Base-by-base conservation (phyloP, 805 yeast species). In the Citeromyces matritensis region DNA sequence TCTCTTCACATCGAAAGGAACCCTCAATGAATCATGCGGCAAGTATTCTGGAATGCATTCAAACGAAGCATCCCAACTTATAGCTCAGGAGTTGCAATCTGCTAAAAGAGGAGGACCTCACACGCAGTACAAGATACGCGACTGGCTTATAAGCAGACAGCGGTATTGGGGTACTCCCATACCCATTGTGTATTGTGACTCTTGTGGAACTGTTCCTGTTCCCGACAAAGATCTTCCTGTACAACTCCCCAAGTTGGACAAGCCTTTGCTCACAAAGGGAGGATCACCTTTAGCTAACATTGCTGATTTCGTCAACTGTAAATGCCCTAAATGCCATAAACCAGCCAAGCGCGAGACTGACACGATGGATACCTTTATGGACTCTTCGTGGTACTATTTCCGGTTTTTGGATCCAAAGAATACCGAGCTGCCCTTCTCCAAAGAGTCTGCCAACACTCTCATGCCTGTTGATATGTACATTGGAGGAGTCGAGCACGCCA, bases 101-200 rank as follows among this genome's bases (percentile, higher is more conserved):
- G 30, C 37, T 0, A 51, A 53, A 0, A 26, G 50, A 2, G 95
- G 88, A 1, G 40, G 52, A 1, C 35, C 41, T 3, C 58, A 67
- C 4, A 61, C 65, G 0, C 74, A 74, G 39, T 77, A 63, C 44
- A 68, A 75, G 40, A 57, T 91, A 19, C 65, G 96, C 41, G 98
- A 91, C 48, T 91, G 98, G 98, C 64, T 91, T 17, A 79, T 91
- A 30, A 78, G 93, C 44, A 69, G 98, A 47, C 98, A 91, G 52
- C 59, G 98, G 37, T 88, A 80, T 52, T 91, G 98, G 98, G 98
- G 98, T 15, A 91, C 96, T 0, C 98, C 98, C 2, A 91, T 91
- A 33, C 98, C 98, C 4, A 84, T 91, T 12, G 64, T 91, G 17
- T 91, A 91, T 45, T 91, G 98, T 57, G 65, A 63, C 5, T 39